Conservation (phyloP, 208 protist genomes). For the Porcisia hertigi region DNA sequence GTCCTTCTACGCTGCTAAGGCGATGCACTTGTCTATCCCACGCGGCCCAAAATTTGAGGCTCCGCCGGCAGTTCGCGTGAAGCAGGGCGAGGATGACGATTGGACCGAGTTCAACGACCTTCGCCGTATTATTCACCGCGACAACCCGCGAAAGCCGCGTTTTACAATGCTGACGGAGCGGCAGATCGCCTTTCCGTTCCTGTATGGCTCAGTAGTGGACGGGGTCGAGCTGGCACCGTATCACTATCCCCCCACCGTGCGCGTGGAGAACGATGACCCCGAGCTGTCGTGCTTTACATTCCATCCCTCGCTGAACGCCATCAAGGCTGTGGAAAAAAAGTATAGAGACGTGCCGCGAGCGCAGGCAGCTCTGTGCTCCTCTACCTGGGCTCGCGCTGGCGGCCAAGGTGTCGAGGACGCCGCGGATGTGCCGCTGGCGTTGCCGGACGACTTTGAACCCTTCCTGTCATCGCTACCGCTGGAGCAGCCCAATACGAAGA, state of each 20-base stretch:
- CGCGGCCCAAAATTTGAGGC: constrained; percentile 98
- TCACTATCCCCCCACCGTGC: constrained; percentile 93
- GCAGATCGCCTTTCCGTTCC: constrained; percentile 99
- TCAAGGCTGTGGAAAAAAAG: constrained; percentile 80
- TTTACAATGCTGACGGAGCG: constrained; percentile 99
- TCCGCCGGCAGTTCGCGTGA: constrained; percentile 42
- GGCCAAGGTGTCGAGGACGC: constrained; percentile 30
- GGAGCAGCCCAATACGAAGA: constrained; percentile 92
- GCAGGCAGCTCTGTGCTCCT: constrained; percentile 44
- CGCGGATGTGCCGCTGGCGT: constrained; percentile 19
- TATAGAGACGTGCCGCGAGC: constrained; percentile 35
- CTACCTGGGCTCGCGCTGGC: constrained; percentile 22
- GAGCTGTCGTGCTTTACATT: constrained; percentile 99
- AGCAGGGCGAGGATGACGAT: constrained; percentile 95
- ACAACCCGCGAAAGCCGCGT: constrained; percentile 88
- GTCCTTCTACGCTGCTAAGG: constrained; percentile 99
- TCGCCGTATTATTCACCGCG: constrained; percentile 99
- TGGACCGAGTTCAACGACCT: constrained; percentile 99
- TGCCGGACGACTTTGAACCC: constrained; percentile 81
- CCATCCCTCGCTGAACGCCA: constrained; percentile 98
- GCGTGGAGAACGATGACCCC: constrained; percentile 95
- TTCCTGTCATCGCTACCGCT: constrained; percentile 89
- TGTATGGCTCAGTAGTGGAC: constrained; percentile 98
- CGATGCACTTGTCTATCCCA: constrained; percentile 99
- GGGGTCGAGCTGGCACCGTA: constrained; percentile 93